These are phyloP conservation scores for Nemania sp. DNA, from an alignment of 2,329 filamentous ascomycete genomes.

Conservation along the genomic window DNA sequence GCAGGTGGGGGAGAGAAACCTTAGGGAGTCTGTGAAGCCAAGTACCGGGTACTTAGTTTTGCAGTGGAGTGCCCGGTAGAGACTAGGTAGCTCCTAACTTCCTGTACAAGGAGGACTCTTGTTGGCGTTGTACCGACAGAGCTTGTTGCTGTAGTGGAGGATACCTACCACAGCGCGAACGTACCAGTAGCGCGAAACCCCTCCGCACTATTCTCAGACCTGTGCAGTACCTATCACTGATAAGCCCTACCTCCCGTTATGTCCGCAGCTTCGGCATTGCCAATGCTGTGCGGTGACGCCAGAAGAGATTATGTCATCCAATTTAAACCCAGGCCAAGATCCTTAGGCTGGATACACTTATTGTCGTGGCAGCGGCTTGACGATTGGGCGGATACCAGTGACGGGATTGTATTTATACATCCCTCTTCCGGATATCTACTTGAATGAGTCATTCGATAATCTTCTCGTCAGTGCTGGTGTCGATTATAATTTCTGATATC, in stretches of 20 bases:
- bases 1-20: constrained; percentile 28
- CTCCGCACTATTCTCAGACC: constrained; percentile 6
- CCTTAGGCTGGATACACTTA: neutral
- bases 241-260: too few relatives aligned
- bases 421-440: too few relatives aligned
- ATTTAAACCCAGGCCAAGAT: neutral
- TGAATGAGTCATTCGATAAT: too few relatives aligned
- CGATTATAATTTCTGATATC: too few relatives aligned
- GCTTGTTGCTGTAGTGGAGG: neutral
- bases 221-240: too few relatives aligned
- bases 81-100: neutral
- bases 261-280: neutral
- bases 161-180: too few relatives aligned
- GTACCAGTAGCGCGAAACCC: neutral
- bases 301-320: constrained; percentile 9
- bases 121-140: neutral
- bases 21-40: too few relatives aligned
- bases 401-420: too few relatives aligned
- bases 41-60: neutral
- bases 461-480: too few relatives aligned
- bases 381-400: too few relatives aligned
- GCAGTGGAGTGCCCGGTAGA: neutral
- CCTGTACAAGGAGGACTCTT: too few relatives aligned
- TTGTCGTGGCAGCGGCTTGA: neutral
- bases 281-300: constrained; percentile 1